Percentiles rank a stretch among this genome's conserved stretches.
Evolutionary conservation across 108 stramenopile genomes (phyloP).

Genomic region (Craspedostauros australis): DNA sequence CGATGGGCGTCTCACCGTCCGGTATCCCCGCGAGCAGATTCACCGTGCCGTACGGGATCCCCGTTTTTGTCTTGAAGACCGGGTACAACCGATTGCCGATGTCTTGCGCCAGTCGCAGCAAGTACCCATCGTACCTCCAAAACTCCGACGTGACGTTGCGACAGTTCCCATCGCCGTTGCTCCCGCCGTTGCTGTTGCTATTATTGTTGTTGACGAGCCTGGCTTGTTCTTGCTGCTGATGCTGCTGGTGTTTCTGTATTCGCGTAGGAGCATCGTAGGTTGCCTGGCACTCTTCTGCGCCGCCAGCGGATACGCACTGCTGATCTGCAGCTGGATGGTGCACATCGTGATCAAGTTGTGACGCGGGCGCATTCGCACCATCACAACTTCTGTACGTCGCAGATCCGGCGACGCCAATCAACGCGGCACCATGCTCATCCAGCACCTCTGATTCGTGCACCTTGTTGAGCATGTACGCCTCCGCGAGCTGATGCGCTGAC

Average conservation of each 20-base stretch:
- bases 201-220: too few relatives aligned
- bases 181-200: too few relatives aligned
- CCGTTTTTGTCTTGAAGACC: constrained; percentile 86
- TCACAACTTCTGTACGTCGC: not conserved
- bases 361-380: too few relatives aligned
- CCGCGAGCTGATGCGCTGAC: constrained; percentile 82
- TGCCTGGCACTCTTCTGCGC: too few relatives aligned
- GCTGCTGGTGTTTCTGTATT: too few relatives aligned
- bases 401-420: constrained; percentile 15
- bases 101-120: constrained; percentile 72
- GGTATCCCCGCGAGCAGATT: constrained; percentile 83
- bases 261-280: too few relatives aligned
- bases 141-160: constrained; percentile 7
- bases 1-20: constrained; percentile 72
- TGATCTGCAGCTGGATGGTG: too few relatives aligned
- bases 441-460: constrained; percentile 39
- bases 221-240: not conserved
- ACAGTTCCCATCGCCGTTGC: not conserved
- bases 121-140: constrained; percentile 74
- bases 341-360: too few relatives aligned
- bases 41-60: constrained; percentile 93
- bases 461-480: constrained; percentile 38
- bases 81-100: constrained; percentile 73
- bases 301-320: too few relatives aligned
- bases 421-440: constrained; percentile 28